phyloP scores from a whole-genome alignment of 371 early-diverging fungal species.

The Mucor plumbeus region DNA sequence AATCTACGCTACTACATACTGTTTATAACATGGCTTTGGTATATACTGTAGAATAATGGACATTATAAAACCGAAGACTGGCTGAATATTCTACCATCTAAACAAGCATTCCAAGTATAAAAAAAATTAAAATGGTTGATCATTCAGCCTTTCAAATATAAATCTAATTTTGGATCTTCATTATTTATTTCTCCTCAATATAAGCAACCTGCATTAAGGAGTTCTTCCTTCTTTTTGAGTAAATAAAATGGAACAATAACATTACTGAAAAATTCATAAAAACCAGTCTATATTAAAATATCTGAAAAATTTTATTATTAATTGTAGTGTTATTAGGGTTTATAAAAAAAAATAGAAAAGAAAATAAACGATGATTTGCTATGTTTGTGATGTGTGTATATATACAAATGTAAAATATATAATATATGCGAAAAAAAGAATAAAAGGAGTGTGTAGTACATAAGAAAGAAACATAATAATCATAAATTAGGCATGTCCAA shows the following conservation, averaged over 20 bases:
- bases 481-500: slow-evolving; percentile 40
- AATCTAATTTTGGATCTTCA: not conserved
- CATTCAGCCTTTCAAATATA: not conserved
- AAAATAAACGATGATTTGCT: not conserved
- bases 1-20: not conserved
- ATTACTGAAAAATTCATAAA: not conserved
- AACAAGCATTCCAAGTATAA: too few species aligned
- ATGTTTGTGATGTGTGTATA: not conserved
- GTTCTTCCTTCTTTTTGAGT: not conserved
- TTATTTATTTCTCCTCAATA: not conserved
- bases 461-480: not conserved
- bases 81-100: not conserved
- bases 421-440: not conserved
- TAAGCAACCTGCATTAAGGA: not conserved
- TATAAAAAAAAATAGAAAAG: not conserved
- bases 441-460: not conserved
- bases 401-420: slow-evolving; percentile 2
- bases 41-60: not conserved
- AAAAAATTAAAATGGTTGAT: not conserved
- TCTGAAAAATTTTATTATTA: not conserved
- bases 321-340: not conserved
- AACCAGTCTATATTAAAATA: not conserved
- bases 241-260: not conserved
- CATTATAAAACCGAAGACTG: not conserved
- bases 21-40: not conserved